Evolutionary conservation across 257 asterid genomes (phyloP).

Genomic region (Petrea volubilis): DNA sequence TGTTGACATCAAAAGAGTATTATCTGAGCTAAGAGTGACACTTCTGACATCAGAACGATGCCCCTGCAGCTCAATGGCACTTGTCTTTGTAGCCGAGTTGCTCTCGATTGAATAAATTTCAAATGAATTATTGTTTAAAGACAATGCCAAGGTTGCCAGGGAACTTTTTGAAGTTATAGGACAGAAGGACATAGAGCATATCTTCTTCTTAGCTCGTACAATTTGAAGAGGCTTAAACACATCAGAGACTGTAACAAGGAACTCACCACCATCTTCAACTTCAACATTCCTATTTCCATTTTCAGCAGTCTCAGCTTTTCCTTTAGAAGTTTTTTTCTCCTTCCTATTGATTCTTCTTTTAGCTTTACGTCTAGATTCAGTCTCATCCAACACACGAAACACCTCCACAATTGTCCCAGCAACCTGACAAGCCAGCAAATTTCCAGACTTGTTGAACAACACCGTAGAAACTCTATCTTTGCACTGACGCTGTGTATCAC

Average conservation of each 20-base stretch:
- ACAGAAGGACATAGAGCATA: slow-evolving; percentile 76
- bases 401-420: slow-evolving; percentile 89
- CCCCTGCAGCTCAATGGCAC: slow-evolving; percentile 86
- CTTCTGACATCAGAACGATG: slow-evolving; percentile 94
- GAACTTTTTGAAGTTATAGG: slow-evolving; percentile 57
- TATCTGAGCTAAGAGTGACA: slow-evolving; percentile 91
- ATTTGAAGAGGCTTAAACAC: slow-evolving; percentile 77
- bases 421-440: slow-evolving; percentile 86
- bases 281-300: slow-evolving; percentile 44
- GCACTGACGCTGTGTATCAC: slow-evolving; percentile 85
- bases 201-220: slow-evolving; percentile 75
- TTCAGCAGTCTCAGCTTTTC: slow-evolving; percentile 43
- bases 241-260: slow-evolving; percentile 63
- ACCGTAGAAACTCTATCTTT: slow-evolving; percentile 85
- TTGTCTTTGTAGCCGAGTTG: slow-evolving; percentile 45
- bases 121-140: slow-evolving; percentile 72
- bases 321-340: slow-evolving; percentile 69
- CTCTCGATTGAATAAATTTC: slow-evolving; percentile 68
- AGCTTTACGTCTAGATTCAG: slow-evolving; percentile 86
- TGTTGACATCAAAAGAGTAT: slow-evolving; percentile 87
- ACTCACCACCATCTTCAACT: slow-evolving; percentile 50
- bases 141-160: slow-evolving; percentile 73
- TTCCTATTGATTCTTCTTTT: slow-evolving; percentile 84
- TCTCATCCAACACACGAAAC: slow-evolving; percentile 77
- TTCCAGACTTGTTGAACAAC: slow-evolving; percentile 69